Conservation (phyloP, 1,139 yeast species). For the Meyerozyma guilliermondii region DNA sequence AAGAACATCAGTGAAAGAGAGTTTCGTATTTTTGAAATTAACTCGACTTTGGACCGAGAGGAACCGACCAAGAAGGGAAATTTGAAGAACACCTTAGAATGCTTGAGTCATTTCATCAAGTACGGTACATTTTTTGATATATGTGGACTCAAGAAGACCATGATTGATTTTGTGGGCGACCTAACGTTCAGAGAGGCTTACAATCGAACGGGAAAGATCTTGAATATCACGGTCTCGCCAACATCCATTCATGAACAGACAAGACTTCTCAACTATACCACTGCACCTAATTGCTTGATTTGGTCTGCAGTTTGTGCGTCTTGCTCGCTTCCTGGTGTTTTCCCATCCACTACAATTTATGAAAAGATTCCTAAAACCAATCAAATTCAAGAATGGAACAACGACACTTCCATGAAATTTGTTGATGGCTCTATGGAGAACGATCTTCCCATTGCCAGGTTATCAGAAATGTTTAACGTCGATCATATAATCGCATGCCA, state of each 20-base stretch:
- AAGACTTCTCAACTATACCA: conserved; percentile 38
- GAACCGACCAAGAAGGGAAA: conserved; percentile 31
- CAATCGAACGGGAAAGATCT: conserved; percentile 53
- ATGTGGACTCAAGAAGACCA: conserved; percentile 62
- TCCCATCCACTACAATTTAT: conserved; percentile 78
- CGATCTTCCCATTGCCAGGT: conserved; percentile 83
- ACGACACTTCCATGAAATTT: conserved; percentile 68
- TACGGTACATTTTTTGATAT: conserved; percentile 89
- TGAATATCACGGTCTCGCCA: conserved; percentile 51
- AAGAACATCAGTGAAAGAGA: conserved; percentile 50
- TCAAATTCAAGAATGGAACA: conserved; percentile 73
- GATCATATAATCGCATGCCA: conserved; percentile 86
- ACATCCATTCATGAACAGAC: conserved; percentile 63
- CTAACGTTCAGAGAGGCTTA: conserved; percentile 66
- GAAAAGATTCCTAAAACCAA: conserved; percentile 78
- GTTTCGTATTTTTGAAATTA: conserved; percentile 63
- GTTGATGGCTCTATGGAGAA: conserved; percentile 96
- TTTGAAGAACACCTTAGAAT: conserved; percentile 32
- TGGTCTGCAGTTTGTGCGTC: conserved; percentile 96
- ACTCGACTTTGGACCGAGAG: conserved; percentile 20
- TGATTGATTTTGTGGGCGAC: conserved; percentile 81
- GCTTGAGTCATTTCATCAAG: conserved; percentile 53
- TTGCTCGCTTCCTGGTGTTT: conserved; percentile 88
- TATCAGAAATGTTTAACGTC: conserved; percentile 89
- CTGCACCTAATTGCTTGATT: conserved; percentile 47